A percentile compares a stretch with the other conserved stretches of the same genome.
Conservation (phyloP, 2,329 filamentous ascomycete genomes). For the Phialophora expanda region DNA sequence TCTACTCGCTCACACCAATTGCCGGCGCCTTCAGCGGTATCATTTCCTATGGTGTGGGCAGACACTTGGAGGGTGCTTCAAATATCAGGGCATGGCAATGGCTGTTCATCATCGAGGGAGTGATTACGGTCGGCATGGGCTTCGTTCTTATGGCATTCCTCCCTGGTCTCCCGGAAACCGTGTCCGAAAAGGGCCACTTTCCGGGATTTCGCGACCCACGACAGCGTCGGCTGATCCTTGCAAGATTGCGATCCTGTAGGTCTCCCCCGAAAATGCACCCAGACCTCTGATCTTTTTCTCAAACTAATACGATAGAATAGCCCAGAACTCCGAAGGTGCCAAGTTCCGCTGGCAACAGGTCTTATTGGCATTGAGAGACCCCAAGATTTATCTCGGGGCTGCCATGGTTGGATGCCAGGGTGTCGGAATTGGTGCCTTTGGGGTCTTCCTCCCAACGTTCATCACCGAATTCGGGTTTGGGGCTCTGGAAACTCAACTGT, state of each 20-base stretch:
- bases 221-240: slow-evolving; percentile 10
- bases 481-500: slow-evolving; percentile 17
- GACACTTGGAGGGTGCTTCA: slow-evolving; percentile 64
- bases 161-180: slow-evolving; percentile 47
- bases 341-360: slow-evolving; percentile 8
- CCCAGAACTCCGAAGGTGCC: slow-evolving; percentile 8
- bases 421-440: slow-evolving; percentile 12
- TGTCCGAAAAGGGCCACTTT: slow-evolving; percentile 12
- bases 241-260: slow-evolving; percentile 1
- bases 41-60: slow-evolving; percentile 67
- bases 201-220: slow-evolving; percentile 4
- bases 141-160: slow-evolving; percentile 70
- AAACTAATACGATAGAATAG: neutral
- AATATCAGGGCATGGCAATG: slow-evolving; percentile 72
- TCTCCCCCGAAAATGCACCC: neutral
- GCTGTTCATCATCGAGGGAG: slow-evolving; percentile 58
- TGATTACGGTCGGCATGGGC: slow-evolving; percentile 6
- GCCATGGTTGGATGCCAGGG: slow-evolving; percentile 8
- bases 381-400: slow-evolving; percentile 21
- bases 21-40: slow-evolving; percentile 73
- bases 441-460: slow-evolving; percentile 24
- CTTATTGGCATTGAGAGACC: slow-evolving; percentile 21
- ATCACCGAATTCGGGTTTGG: slow-evolving; percentile 23
- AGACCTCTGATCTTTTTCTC: too few species aligned
- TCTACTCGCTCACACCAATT: slow-evolving; percentile 52